Conservation (phyloP, 768 basidiomycete genomes). For the Leccinum variicolor region DNA sequence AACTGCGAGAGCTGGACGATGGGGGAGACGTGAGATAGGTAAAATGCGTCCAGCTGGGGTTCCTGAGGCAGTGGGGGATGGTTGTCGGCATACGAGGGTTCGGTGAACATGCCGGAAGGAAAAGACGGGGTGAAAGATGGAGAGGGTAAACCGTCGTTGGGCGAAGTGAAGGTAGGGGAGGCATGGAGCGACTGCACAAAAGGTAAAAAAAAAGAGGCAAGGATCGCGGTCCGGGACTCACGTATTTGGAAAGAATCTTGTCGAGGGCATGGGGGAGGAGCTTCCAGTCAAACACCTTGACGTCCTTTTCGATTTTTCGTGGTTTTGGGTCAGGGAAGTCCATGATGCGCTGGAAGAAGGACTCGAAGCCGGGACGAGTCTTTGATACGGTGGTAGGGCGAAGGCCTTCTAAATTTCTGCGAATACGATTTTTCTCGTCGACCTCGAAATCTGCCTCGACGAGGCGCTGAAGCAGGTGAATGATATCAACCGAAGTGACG, state of each 20-base stretch:
- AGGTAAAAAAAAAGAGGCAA: neutral
- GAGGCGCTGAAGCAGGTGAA: slow-evolving; percentile 82
- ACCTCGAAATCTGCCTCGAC: slow-evolving; percentile 77
- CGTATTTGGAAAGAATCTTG: slow-evolving; percentile 84
- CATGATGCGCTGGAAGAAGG: slow-evolving; percentile 97
- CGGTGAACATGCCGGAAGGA: slow-evolving; percentile 4
- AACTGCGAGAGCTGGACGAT: slow-evolving; percentile 17
- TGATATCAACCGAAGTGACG: slow-evolving; percentile 94
- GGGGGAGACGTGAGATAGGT: slow-evolving; percentile 19
- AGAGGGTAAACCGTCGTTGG: slow-evolving; percentile 22
- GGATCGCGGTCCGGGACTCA: slow-evolving; percentile 35
- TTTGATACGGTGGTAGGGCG: slow-evolving; percentile 89
- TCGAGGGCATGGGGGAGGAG: slow-evolving; percentile 68
- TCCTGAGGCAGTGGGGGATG: slow-evolving; percentile 9
- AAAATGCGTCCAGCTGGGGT: slow-evolving; percentile 16
- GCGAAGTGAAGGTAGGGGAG: slow-evolving; percentile 31
- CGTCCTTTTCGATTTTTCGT: slow-evolving; percentile 95
- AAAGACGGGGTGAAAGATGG: slow-evolving; percentile 30
- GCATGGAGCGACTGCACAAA: slow-evolving; percentile 45
- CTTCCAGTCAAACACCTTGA: slow-evolving; percentile 83
- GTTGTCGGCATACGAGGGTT: slow-evolving; percentile 7
- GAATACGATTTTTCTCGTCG: slow-evolving; percentile 95
- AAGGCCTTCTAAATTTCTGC: slow-evolving; percentile 92
- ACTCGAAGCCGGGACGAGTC: slow-evolving; percentile 70
- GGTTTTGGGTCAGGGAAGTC: slow-evolving; percentile 92